A percentile compares a stretch with the other conserved stretches of the same genome.
Evolutionary conservation across 371 early-diverging fungal species (phyloP).

Genomic region (Apophysomyces trapeziformis): DNA sequence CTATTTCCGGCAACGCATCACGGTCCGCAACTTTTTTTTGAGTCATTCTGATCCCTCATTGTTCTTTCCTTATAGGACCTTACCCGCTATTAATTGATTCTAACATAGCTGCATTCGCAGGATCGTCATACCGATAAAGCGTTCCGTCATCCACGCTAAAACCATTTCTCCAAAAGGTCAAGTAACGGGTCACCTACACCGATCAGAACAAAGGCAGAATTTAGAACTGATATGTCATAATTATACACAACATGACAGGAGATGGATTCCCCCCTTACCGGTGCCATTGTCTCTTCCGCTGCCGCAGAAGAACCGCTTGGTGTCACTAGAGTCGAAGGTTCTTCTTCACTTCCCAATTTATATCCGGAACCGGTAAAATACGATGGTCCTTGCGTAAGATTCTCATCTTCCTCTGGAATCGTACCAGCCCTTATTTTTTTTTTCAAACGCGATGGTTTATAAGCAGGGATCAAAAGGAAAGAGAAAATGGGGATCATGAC

Average conservation of each 20-base stretch:
- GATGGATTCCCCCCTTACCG: conserved; percentile 32
- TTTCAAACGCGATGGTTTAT: background rate
- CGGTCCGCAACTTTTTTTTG: background rate
- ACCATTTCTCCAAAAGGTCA: conserved; percentile 96
- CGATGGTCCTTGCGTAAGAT: conserved; percentile 39
- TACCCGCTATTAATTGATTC: conserved; percentile 88
- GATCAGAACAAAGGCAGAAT: background rate
- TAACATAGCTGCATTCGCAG: conserved; percentile 83
- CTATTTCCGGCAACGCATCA: conserved; percentile 36
- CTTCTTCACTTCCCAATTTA: conserved; percentile 70
- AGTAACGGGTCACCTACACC: conserved; percentile 62
- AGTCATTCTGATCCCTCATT: background rate
- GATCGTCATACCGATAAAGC: conserved; percentile 81
- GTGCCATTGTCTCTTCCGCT: conserved; percentile 27
- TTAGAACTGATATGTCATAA: background rate
- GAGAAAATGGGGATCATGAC: conserved; percentile 20
- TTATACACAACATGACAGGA: too few species aligned
- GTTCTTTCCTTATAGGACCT: background rate
- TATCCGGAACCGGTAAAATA: conserved; percentile 73
- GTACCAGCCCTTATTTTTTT: conserved; percentile 54
- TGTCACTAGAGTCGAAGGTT: conserved; percentile 49
- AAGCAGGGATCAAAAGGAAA: too few species aligned
- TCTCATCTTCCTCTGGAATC: conserved; percentile 48
- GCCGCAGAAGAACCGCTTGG: conserved; percentile 18
- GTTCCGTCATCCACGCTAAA: conserved; percentile 96